Percentiles rank a stretch among this genome's conserved stretches.
Conservation (phyloP, 1,284 basidiomycete genomes). For the Amylostereum areolatum region DNA sequence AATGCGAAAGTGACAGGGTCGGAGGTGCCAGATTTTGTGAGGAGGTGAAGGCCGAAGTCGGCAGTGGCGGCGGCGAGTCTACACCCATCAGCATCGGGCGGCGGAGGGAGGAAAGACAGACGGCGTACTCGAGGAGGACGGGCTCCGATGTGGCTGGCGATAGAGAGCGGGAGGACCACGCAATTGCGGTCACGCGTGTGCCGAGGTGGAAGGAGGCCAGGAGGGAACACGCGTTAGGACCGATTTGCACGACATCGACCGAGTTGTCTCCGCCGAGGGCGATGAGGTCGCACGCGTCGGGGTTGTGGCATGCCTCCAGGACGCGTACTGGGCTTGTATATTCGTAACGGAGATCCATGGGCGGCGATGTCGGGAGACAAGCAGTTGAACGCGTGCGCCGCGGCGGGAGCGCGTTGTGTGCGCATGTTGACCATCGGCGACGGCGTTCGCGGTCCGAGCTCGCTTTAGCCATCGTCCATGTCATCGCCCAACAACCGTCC, state of each 20-base stretch:
- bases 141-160: conserved; percentile 59
- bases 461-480: conserved; percentile 8
- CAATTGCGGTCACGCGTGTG: conserved; percentile 64
- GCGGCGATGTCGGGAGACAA: conserved; percentile 4
- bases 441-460: neutral
- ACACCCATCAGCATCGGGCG: neutral
- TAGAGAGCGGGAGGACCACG: conserved; percentile 65
- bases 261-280: conserved; percentile 68
- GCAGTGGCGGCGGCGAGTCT: conserved; percentile 63
- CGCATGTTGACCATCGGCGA: too few species aligned
- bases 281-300: conserved; percentile 61
- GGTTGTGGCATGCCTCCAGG: conserved; percentile 54
- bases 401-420: too few species aligned
- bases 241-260: conserved; percentile 61
- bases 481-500: conserved; percentile 24
- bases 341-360: conserved; percentile 52
- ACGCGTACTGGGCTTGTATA: conserved; percentile 55
- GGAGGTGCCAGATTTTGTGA: conserved; percentile 46
- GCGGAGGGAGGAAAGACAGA: conserved; percentile 3
- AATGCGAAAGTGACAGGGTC: conserved; percentile 60
- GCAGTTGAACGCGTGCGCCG: neutral
- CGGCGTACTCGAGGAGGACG: conserved; percentile 66
- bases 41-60: conserved; percentile 63
- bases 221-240: conserved; percentile 27
- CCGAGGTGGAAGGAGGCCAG: conserved; percentile 68